These are phyloP conservation scores for Fusarium circinatum DNA, from an alignment of 2,329 filamentous ascomycete genomes.

Conservation along the genomic window DNA sequence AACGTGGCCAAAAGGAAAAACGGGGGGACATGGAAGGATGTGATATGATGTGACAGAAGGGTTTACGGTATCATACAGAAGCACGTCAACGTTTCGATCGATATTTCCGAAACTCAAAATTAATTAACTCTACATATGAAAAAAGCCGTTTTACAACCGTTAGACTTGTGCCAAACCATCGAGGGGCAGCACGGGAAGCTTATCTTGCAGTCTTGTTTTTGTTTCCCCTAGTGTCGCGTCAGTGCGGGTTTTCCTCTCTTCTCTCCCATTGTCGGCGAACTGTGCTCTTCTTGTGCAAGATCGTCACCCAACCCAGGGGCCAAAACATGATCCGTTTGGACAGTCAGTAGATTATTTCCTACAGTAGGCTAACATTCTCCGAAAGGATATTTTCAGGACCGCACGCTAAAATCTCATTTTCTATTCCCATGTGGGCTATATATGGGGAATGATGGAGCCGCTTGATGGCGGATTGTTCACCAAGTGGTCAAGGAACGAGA, in stretches of 20 bases:
- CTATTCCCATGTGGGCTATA: not conserved
- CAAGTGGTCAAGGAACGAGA: not conserved
- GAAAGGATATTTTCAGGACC: not conserved
- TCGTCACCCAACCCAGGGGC: conserved; percentile 5
- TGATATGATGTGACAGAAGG: not conserved
- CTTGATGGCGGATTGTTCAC: not conserved
- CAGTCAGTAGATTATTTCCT: not conserved
- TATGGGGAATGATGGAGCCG: not conserved
- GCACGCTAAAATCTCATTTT: not conserved
- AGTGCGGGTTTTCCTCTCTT: not conserved
- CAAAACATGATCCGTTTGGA: conserved; percentile 4
- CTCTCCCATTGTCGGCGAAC: not conserved
- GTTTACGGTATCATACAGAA: not conserved
- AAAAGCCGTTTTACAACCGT: not conserved
- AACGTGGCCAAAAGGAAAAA: not conserved
- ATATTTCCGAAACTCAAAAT: conserved; percentile 26
- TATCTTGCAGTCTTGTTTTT: not conserved
- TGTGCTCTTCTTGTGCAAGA: conserved; percentile 22
- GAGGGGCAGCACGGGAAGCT: not conserved
- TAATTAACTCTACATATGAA: not conserved
- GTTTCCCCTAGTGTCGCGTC: not conserved
- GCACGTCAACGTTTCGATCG: conserved; percentile 21
- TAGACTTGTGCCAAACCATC: not conserved
- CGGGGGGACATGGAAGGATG: not conserved
- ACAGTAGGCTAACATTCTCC: not conserved